Evolutionary conservation across 495 filamentous ascomycete genomes (phyloP).

Genomic region (Melanomma pulvis-pyrius): DNA sequence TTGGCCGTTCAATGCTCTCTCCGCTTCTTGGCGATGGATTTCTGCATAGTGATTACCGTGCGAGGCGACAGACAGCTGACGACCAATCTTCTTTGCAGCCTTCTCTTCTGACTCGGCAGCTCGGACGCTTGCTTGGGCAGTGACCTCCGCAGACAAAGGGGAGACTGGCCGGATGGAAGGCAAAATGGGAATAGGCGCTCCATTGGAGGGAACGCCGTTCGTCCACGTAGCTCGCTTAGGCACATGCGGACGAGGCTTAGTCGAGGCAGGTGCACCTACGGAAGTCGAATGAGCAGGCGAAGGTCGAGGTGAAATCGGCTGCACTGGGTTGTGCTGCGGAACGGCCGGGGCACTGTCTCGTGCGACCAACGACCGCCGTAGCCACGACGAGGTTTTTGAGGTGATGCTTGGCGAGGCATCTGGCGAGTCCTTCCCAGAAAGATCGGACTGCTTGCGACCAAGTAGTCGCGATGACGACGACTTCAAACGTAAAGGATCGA

Average conservation of each 20-base stretch:
- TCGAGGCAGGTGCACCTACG: conserved; percentile 40
- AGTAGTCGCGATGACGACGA: conserved; percentile 83
- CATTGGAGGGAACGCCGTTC: conserved; percentile 70
- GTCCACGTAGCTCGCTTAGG: conserved; percentile 85
- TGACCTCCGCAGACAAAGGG: conserved; percentile 87
- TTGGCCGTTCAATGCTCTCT: conserved; percentile 85
- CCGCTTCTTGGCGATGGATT: conserved; percentile 85
- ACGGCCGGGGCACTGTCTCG: conserved; percentile 62
- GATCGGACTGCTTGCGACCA: conserved; percentile 83
- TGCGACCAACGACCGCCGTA: conserved; percentile 86
- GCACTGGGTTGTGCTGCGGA: conserved; percentile 46
- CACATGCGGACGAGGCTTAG: conserved; percentile 63
- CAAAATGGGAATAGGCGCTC: conserved; percentile 95
- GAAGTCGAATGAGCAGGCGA: conserved; percentile 63
- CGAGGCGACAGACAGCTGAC: conserved; percentile 96
- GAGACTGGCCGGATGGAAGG: conserved; percentile 96
- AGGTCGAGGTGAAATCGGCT: conserved; percentile 51
- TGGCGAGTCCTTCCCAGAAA: conserved; percentile 66
- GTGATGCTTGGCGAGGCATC: conserved; percentile 69
- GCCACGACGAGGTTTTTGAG: conserved; percentile 87
- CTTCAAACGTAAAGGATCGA: conserved; percentile 90
- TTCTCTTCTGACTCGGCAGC: conserved; percentile 64
- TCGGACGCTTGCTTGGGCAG: conserved; percentile 73
- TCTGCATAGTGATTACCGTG: conserved; percentile 87
- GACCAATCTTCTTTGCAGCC: conserved; percentile 86